phyloP scores from a whole-genome alignment of 1,284 basidiomycete species.

The Cryptococcus sp. region DNA sequence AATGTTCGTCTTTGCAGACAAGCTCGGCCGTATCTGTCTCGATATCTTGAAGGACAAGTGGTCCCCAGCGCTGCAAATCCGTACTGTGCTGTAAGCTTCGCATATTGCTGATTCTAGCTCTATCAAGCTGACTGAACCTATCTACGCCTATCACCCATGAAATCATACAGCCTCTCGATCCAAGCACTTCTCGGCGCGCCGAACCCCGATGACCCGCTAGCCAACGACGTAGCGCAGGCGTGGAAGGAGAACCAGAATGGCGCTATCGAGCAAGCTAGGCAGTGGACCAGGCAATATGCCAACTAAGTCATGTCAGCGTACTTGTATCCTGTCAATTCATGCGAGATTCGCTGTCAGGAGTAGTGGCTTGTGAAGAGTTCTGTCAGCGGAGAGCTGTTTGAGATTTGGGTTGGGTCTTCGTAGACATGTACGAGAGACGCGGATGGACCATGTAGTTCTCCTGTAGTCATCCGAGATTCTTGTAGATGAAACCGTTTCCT shows the following conservation, averaged over 20 bases:
- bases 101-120: not conserved
- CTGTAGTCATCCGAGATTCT: too few species aligned
- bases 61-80: slow-evolving; percentile 97
- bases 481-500: too few species aligned
- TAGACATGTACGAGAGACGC: too few species aligned
- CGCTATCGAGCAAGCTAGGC: slow-evolving; percentile 82
- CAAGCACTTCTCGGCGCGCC: slow-evolving; percentile 94
- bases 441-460: too few species aligned
- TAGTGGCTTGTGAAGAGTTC: not conserved
- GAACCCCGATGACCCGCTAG: slow-evolving; percentile 98
- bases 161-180: slow-evolving; percentile 67
- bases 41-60: slow-evolving; percentile 99
- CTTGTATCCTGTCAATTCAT: not conserved
- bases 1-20: slow-evolving; percentile 63
- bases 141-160: not conserved
- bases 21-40: slow-evolving; percentile 95
- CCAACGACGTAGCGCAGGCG: slow-evolving; percentile 86
- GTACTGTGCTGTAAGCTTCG: slow-evolving; percentile 72
- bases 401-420: too few species aligned
- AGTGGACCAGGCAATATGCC: slow-evolving; percentile 89
- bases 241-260: slow-evolving; percentile 97
- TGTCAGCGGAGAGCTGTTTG: too few species aligned
- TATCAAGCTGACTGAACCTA: not conserved
- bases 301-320: slow-evolving; percentile 15
- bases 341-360: not conserved